These are phyloP conservation scores for Sungouiozyma ichnusensis DNA, from an alignment of 805 yeast genomes.

Conservation along the genomic window DNA sequence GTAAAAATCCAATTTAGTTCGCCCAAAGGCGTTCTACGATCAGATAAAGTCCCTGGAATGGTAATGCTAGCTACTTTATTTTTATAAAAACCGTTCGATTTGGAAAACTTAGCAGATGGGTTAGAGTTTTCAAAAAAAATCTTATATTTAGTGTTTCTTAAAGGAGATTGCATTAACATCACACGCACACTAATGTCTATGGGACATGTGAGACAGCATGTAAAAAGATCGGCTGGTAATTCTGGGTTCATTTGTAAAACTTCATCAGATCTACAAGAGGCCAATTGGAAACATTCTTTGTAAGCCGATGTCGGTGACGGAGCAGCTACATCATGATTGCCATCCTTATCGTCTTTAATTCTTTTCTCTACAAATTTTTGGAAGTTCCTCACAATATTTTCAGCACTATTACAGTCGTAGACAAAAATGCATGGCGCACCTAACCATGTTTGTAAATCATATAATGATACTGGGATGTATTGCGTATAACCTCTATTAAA, in stretches of 20 bases:
- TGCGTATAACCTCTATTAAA: slow-evolving; percentile 95
- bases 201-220: slow-evolving; percentile 92
- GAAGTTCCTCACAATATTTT: slow-evolving; percentile 82
- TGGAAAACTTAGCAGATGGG: slow-evolving; percentile 8
- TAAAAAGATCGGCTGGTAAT: slow-evolving; percentile 89
- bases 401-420: slow-evolving; percentile 91
- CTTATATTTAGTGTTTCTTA: slow-evolving; percentile 36
- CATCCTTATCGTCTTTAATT: slow-evolving; percentile 72
- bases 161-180: slow-evolving; percentile 78
- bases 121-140: slow-evolving; percentile 30
- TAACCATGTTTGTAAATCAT: slow-evolving; percentile 91
- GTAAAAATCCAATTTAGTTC: slow-evolving; percentile 97
- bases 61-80: slow-evolving; percentile 35
- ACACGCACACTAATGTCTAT: slow-evolving; percentile 88
- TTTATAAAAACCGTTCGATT: slow-evolving; percentile 9
- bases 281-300: slow-evolving; percentile 82
- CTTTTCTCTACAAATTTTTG: slow-evolving; percentile 83
- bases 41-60: slow-evolving; percentile 86
- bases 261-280: slow-evolving; percentile 85
- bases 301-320: slow-evolving; percentile 41
- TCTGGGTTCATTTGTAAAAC: slow-evolving; percentile 86
- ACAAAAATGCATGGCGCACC: slow-evolving; percentile 97
- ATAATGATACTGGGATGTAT: slow-evolving; percentile 91
- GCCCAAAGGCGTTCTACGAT: slow-evolving; percentile 89
- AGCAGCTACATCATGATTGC: slow-evolving; percentile 33